Conservation (phyloP, 805 yeast species). For the Alloascoidea hylecoeti region DNA sequence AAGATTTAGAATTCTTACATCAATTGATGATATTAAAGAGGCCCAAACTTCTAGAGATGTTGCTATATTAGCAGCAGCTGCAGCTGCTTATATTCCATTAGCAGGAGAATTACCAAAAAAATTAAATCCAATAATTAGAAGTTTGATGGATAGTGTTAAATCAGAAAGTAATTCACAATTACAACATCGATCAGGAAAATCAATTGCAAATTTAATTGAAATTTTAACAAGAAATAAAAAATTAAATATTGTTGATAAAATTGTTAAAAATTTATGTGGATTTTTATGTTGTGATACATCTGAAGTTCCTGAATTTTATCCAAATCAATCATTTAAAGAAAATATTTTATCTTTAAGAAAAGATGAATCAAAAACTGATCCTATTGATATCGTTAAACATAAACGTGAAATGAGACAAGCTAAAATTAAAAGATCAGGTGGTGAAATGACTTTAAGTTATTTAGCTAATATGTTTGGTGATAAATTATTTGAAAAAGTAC, state of each 20-base stretch:
- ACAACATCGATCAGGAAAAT: slow-evolving; percentile 57
- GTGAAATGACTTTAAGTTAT: slow-evolving; percentile 50
- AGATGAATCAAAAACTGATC: slow-evolving; percentile 56
- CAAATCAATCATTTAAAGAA: slow-evolving; percentile 38
- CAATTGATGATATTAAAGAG: slow-evolving; percentile 54
- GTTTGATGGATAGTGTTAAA: slow-evolving; percentile 87
- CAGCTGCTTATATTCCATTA: slow-evolving; percentile 56
- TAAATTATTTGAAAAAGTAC: slow-evolving; percentile 41
- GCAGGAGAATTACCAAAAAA: slow-evolving; percentile 62
- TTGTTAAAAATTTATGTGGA: slow-evolving; percentile 81
- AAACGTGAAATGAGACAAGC: slow-evolving; percentile 62
- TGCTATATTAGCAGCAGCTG: slow-evolving; percentile 59
- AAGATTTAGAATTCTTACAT: slow-evolving; percentile 45
- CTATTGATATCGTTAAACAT: slow-evolving; percentile 43
- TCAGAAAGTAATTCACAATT: slow-evolving; percentile 50
- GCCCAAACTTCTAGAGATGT: slow-evolving; percentile 34
- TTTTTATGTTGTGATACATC: slow-evolving; percentile 91
- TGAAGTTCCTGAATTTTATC: slow-evolving; percentile 85
- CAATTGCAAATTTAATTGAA: slow-evolving; percentile 52
- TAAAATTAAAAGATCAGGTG: slow-evolving; percentile 74
- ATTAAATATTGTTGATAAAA: slow-evolving; percentile 70
- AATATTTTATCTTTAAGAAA: slow-evolving; percentile 61
- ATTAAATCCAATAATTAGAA: slow-evolving; percentile 75
- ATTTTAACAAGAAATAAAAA: slow-evolving; percentile 44
- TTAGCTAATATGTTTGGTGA: slow-evolving; percentile 39